phyloP scores from a whole-genome alignment of 1,139 yeast genomes.

The Blastobotrys ciferrii region DNA sequence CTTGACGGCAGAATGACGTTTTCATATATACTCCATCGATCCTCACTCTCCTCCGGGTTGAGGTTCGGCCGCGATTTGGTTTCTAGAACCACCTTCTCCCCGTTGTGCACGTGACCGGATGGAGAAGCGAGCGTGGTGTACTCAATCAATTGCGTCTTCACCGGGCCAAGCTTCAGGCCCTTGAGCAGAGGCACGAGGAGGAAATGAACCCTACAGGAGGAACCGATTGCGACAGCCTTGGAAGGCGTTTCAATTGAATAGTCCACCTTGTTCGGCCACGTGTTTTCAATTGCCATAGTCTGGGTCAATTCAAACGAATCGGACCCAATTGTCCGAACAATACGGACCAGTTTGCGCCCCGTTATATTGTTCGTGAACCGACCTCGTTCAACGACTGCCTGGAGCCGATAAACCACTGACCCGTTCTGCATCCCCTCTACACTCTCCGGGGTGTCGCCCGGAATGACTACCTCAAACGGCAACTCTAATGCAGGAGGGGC shows the following conservation, averaged over 20 bases:
- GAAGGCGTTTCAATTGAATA: constrained; percentile 84
- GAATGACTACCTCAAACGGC: constrained; percentile 82
- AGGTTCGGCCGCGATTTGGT: constrained; percentile 29
- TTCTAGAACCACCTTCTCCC: constrained; percentile 57
- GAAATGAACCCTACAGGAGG: constrained; percentile 67
- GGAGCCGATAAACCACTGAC: constrained; percentile 70
- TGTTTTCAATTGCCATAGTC: constrained; percentile 90
- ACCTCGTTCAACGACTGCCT: constrained; percentile 81
- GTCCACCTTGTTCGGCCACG: constrained; percentile 95
- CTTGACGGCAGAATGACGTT: constrained; percentile 65
- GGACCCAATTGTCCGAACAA: constrained; percentile 84
- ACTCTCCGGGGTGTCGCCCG: constrained; percentile 84
- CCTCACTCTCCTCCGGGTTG: constrained; percentile 48
- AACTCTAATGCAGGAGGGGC: constrained; percentile 47
- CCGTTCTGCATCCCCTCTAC: constrained; percentile 90
- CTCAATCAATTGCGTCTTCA: constrained; percentile 67
- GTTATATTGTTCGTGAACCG: constrained; percentile 64
- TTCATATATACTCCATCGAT: constrained; percentile 75
- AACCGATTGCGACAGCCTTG: constrained; percentile 88
- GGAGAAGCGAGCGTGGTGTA: constrained; percentile 27
- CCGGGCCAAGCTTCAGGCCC: constrained; percentile 73
- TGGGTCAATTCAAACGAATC: constrained; percentile 88
- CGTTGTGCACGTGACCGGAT: constrained; percentile 43
- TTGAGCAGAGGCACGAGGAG: constrained; percentile 76
- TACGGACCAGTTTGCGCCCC: constrained; percentile 72